These are phyloP conservation scores for Arxiozyma slooffiae DNA, from an alignment of 1,139 yeast genomes.

Conservation along the genomic window DNA sequence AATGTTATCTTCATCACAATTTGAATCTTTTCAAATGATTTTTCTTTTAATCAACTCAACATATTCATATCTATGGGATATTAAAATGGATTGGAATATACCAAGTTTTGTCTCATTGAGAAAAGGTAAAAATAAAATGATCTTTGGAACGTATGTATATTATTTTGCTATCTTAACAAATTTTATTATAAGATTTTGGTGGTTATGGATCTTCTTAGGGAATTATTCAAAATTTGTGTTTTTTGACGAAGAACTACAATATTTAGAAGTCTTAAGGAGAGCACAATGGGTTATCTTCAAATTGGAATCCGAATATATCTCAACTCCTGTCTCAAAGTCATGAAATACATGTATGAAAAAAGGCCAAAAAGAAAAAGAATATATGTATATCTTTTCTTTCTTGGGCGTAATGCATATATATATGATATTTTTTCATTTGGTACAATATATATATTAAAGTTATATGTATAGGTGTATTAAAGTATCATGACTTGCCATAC, in stretches of 20 bases:
- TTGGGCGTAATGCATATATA: neutral
- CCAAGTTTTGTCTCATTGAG: conserved; percentile 38
- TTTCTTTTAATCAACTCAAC: conserved; percentile 46
- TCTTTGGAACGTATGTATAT: conserved; percentile 35
- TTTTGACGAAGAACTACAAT: conserved; percentile 52
- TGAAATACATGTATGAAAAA: neutral
- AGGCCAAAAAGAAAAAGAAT: too few relatives aligned
- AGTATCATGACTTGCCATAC: neutral
- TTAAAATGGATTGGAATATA: conserved; percentile 80
- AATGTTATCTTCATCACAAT: neutral
- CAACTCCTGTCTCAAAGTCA: conserved; percentile 4
- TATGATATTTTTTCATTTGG: neutral
- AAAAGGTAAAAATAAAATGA: conserved; percentile 20
- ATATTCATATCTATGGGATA: conserved; percentile 82
- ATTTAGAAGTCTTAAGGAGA: conserved; percentile 68
- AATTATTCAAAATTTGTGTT: conserved; percentile 22
- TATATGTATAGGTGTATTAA: neutral
- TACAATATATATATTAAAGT: neutral
- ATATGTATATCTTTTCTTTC: too few relatives aligned
- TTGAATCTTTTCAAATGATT: conserved; percentile 5
- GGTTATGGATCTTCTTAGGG: conserved; percentile 50
- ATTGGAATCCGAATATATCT: conserved; percentile 59
- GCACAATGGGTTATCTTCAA: conserved; percentile 86
- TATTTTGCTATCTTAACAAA: conserved; percentile 49
- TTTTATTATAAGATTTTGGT: conserved; percentile 56